These are phyloP conservation scores for Lactarius sanguifluus DNA, from an alignment of 768 basidiomycete genomes.

Conservation along the genomic window DNA sequence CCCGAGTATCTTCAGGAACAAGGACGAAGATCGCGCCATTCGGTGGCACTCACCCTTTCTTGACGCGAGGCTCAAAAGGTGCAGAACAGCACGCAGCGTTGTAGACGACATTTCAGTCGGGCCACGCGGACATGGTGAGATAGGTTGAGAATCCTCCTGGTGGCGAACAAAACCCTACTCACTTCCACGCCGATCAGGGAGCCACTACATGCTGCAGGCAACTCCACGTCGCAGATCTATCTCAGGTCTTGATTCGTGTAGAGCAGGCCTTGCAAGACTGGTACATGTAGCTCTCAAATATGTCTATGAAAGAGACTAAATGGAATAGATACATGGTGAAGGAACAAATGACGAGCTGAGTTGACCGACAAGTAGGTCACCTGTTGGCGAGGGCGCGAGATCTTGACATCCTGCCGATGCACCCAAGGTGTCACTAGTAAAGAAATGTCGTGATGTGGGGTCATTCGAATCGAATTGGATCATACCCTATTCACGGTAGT, in stretches of 20 bases:
- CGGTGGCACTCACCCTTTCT: background rate
- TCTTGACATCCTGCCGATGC: background rate
- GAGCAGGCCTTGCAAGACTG: background rate
- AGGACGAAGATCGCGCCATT: background rate
- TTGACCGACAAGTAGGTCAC: background rate
- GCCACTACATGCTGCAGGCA: background rate
- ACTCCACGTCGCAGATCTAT: background rate
- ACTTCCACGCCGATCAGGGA: background rate
- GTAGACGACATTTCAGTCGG: background rate
- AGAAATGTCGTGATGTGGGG: background rate
- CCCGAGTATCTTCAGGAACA: background rate
- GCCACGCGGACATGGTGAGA: background rate
- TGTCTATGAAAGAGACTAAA: background rate
- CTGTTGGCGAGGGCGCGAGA: background rate
- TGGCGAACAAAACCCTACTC: background rate
- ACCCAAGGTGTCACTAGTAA: background rate
- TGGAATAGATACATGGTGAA: too few relatives aligned
- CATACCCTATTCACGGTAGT: too few relatives aligned
- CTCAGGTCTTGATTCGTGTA: background rate
- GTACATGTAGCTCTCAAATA: background rate
- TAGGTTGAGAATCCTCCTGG: background rate
- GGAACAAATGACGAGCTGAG: background rate
- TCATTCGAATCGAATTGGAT: background rate
- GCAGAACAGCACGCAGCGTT: background rate
- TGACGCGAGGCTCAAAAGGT: background rate